A percentile compares a stretch with the other conserved stretches of the same genome.
These are phyloP conservation scores for Boletus patriciae DNA, from an alignment of 768 basidiomycete genomes.

Conservation along the genomic window DNA sequence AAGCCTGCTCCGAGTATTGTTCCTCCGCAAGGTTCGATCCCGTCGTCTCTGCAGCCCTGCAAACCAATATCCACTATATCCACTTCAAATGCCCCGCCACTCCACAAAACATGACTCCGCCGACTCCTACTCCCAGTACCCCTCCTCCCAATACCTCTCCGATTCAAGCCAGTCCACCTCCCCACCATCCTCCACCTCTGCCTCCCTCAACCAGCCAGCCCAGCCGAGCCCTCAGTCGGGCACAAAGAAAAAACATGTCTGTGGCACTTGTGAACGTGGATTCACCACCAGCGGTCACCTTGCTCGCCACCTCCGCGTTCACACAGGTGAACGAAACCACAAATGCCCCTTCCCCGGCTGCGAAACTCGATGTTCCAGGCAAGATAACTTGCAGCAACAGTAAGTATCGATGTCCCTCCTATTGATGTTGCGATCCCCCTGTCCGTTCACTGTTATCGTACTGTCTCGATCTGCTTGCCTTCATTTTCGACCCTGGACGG, in stretches of 20 bases:
- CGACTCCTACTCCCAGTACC: constrained; percentile 21
- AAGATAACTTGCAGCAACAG: constrained; percentile 74
- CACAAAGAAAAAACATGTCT: constrained; percentile 53
- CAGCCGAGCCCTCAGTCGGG: neutral
- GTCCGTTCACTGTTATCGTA: neutral
- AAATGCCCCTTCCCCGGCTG: constrained; percentile 95
- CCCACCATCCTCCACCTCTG: constrained; percentile 4
- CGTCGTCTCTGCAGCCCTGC: constrained; percentile 32
- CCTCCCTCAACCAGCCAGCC: neutral
- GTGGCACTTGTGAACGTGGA: constrained; percentile 67
- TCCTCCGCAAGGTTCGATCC: constrained; percentile 28
- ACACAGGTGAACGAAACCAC: constrained; percentile 91
- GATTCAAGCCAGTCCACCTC: constrained; percentile 27
- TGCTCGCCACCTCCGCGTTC: constrained; percentile 83
- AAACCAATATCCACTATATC: constrained; percentile 4
- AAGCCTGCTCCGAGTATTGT: constrained; percentile 27
- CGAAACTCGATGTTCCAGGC: constrained; percentile 84
- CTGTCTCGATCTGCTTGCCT: constrained; percentile 2
- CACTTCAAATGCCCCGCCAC: constrained; percentile 33
- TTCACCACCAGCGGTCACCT: constrained; percentile 92
- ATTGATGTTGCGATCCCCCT: constrained; percentile 1
- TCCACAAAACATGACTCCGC: constrained; percentile 28
- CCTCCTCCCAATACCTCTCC: constrained; percentile 25
- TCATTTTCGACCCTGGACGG: constrained; percentile 16
- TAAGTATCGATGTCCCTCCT: constrained; percentile 8